These are phyloP conservation scores for Beta macrorhiza DNA, from an alignment of 179 eudicot genomes.

Conservation along the genomic window DNA sequence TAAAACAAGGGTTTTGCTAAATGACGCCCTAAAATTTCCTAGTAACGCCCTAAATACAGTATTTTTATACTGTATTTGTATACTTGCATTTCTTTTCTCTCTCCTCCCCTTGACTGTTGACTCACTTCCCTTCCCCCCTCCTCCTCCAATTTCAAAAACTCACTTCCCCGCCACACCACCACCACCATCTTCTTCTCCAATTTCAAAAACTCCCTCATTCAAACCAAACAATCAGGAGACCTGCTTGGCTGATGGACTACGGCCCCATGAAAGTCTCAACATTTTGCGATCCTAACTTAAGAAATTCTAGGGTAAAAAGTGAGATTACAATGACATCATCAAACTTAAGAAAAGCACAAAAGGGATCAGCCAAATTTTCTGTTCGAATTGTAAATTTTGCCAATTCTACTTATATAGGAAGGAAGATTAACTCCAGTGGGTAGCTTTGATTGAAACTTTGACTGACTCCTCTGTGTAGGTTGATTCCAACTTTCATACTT, in stretches of 20 bases:
- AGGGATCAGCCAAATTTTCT: neutral
- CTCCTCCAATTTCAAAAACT: no score
- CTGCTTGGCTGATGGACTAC: conserved; percentile 86
- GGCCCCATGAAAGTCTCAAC: conserved; percentile 95
- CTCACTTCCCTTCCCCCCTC: no score
- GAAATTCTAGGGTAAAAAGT: neutral
- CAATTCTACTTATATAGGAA: conserved; percentile 51
- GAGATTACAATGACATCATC: neutral
- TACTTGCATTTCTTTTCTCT: no score
- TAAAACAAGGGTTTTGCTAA: neutral
- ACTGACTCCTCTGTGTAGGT: conserved; percentile 38
- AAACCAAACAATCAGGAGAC: conserved; percentile 23
- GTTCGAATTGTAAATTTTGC: neutral
- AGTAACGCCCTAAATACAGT: no score
- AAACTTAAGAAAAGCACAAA: neutral
- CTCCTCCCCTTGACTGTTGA: no score
- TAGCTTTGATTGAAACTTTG: conserved; percentile 55
- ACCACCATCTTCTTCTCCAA: no score
- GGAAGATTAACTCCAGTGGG: conserved; percentile 77
- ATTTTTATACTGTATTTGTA: no score
- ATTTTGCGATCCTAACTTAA: conserved; percentile 76
- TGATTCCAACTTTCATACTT: conserved; percentile 53
- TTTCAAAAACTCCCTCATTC: no score
- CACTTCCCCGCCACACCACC: no score
- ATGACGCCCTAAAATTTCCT: no score